These are phyloP conservation scores for Hanseniaspora taiwanica DNA, from an alignment of 805 yeast genomes.

Conservation along the genomic window DNA sequence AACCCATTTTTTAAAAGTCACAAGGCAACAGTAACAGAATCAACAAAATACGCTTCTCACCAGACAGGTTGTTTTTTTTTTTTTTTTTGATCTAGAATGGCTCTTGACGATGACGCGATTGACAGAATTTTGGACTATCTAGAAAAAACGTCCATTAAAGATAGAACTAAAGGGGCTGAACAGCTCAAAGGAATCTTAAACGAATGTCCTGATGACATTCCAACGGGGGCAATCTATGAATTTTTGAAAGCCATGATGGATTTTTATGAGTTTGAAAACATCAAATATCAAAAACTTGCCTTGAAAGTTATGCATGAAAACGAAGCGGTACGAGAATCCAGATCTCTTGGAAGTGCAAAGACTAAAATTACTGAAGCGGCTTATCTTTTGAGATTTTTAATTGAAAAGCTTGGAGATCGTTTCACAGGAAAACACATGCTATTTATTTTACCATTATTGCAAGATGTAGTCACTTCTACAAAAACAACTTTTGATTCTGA, in stretches of 20 bases:
- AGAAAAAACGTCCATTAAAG: neutral
- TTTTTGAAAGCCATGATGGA: slow-evolving; percentile 20
- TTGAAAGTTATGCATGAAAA: slow-evolving; percentile 2
- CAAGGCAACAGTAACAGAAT: too few relatives aligned
- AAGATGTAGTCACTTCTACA: slow-evolving; percentile 11
- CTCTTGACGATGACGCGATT: neutral
- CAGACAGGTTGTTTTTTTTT: too few relatives aligned
- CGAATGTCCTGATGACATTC: slow-evolving; percentile 13
- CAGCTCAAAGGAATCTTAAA: slow-evolving; percentile 23
- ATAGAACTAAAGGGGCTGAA: slow-evolving; percentile 5
- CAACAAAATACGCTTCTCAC: too few relatives aligned
- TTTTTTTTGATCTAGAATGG: neutral
- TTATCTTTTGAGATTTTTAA: slow-evolving; percentile 17
- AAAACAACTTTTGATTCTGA: neutral
- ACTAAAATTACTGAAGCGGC: slow-evolving; percentile 7
- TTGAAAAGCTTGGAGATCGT: slow-evolving; percentile 17
- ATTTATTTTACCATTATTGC: slow-evolving; percentile 12
- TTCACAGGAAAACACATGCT: slow-evolving; percentile 17
- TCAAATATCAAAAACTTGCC: slow-evolving; percentile 9
- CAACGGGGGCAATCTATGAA: slow-evolving; percentile 11
- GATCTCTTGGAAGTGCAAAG: slow-evolving; percentile 11
- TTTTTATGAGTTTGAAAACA: slow-evolving; percentile 26
- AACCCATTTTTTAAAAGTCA: too few relatives aligned
- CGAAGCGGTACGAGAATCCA: slow-evolving; percentile 13
- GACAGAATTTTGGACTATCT: neutral